These are phyloP conservation scores for Aureobasidium musti DNA, from an alignment of 2,329 filamentous ascomycete species.

Conservation along the genomic window DNA sequence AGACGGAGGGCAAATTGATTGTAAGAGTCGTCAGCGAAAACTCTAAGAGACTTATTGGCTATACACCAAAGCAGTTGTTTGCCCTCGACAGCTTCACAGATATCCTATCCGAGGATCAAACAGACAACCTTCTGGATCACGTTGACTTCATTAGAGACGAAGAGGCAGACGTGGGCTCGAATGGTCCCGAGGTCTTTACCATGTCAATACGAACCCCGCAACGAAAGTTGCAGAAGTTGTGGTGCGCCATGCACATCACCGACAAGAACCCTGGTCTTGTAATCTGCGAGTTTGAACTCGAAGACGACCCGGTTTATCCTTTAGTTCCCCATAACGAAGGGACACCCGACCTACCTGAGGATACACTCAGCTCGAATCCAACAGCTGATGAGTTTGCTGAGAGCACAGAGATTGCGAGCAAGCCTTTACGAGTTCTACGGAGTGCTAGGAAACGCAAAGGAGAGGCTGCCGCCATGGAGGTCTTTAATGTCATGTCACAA, in stretches of 20 bases:
- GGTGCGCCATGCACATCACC: constrained; percentile 83
- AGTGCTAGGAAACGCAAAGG: constrained; percentile 74
- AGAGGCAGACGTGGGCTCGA: constrained; percentile 69
- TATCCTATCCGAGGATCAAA: constrained; percentile 78
- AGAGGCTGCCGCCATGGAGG: constrained; percentile 81
- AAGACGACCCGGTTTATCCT: constrained; percentile 71
- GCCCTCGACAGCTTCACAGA: constrained; percentile 74
- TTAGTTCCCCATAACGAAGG: constrained; percentile 61
- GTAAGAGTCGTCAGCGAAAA: constrained; percentile 83
- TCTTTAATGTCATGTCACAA: constrained; percentile 89
- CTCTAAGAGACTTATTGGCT: constrained; percentile 71
- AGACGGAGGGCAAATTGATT: constrained; percentile 62
- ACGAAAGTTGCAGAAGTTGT: constrained; percentile 65
- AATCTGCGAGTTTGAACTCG: constrained; percentile 85
- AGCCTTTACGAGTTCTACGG: constrained; percentile 73
- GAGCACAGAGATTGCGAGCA: constrained; percentile 74
- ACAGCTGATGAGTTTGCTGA: constrained; percentile 72
- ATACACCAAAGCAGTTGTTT: constrained; percentile 75
- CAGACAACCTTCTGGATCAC: constrained; percentile 80
- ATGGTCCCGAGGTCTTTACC: constrained; percentile 85
- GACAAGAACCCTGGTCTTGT: constrained; percentile 67
- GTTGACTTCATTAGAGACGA: constrained; percentile 86
- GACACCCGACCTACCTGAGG: constrained; percentile 65
- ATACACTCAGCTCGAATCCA: constrained; percentile 72
- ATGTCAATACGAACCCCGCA: constrained; percentile 66